A percentile compares a stretch with the other conserved stretches of the same genome.
Evolutionary conservation across 2,329 filamentous ascomycete genomes (phyloP).

Genomic region (Venturiaceae sp.): DNA sequence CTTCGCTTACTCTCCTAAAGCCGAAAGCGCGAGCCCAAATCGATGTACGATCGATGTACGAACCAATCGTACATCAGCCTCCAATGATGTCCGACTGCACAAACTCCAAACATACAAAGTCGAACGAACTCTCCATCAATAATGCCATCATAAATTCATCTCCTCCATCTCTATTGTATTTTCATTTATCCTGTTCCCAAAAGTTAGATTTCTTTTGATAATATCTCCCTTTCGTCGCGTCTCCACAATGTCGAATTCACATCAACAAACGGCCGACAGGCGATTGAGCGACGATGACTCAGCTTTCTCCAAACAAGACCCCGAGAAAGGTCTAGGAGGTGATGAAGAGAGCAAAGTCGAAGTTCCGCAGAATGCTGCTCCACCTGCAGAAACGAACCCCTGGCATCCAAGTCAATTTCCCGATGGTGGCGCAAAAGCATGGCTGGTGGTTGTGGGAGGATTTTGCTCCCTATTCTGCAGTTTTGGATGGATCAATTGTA

Average conservation of each 20-base stretch:
- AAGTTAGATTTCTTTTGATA: too few relatives aligned
- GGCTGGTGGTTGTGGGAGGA: constrained; percentile 78
- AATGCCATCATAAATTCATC: too few relatives aligned
- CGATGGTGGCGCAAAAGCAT: constrained; percentile 70
- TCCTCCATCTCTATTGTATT: too few relatives aligned
- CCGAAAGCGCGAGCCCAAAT: too few relatives aligned
- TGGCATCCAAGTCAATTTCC: constrained; percentile 32
- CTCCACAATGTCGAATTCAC: not conserved
- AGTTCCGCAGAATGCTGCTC: not conserved
- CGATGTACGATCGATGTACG: too few relatives aligned
- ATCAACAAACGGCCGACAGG: not conserved
- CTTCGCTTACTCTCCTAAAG: too few relatives aligned
- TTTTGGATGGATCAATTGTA: constrained; percentile 56
- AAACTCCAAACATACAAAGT: too few relatives aligned
- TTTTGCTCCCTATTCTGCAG: constrained; percentile 68
- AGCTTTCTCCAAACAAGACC: not conserved
- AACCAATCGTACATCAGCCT: too few relatives aligned
- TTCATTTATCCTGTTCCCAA: too few relatives aligned
- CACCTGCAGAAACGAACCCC: not conserved
- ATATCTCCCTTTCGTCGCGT: too few relatives aligned
- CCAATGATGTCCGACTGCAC: too few relatives aligned
- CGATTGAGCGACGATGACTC: not conserved
- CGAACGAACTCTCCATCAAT: too few relatives aligned
- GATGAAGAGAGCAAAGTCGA: not conserved
- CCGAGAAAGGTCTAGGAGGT: not conserved